phyloP scores from a whole-genome alignment of 2,329 filamentous ascomycete species.

The Fusarium dimerum region DNA sequence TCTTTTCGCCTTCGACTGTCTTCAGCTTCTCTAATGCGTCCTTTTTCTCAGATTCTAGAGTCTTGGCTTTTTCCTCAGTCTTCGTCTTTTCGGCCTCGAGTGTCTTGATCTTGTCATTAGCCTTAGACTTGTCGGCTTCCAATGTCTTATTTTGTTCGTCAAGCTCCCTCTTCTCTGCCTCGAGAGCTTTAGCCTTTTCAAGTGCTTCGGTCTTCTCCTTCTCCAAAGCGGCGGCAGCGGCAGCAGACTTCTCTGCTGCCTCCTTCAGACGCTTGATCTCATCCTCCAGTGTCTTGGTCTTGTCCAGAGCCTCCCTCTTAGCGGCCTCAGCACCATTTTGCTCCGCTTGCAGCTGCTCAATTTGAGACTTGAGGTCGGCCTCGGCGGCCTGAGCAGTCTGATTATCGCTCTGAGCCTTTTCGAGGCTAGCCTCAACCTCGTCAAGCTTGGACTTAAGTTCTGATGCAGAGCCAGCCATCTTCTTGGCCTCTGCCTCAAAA shows the following conservation, averaged over 20 bases:
- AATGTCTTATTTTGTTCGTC: conserved; percentile 5
- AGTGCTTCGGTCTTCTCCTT: conserved; percentile 7
- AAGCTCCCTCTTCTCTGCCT: conserved; percentile 9
- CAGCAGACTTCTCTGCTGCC: conserved; percentile 17
- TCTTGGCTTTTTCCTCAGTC: conserved; percentile 6
- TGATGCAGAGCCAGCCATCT: conserved; percentile 11
- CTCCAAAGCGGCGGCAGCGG: conserved; percentile 11
- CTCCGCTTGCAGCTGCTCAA: conserved; percentile 20
- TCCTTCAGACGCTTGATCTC: conserved; percentile 11
- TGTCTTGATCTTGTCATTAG: conserved; percentile 7
- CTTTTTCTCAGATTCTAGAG: too few relatives aligned
- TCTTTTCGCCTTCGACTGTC: conserved; percentile 15
- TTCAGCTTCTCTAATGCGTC: too few relatives aligned
- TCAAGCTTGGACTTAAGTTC: conserved; percentile 14
- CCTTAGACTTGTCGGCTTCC: conserved; percentile 11
- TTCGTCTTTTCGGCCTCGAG: conserved; percentile 13
- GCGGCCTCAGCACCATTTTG: conserved; percentile 12
- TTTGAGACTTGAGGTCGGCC: conserved; percentile 20
- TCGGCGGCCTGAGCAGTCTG: conserved; percentile 7
- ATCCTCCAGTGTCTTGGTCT: conserved; percentile 15
- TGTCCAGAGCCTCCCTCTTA: conserved; percentile 18
- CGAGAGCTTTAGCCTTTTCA: conserved; percentile 7
- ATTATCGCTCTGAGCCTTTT: conserved; percentile 7
- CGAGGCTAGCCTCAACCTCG: conserved; percentile 9
- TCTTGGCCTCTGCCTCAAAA: conserved; percentile 10